A percentile compares a stretch with the other conserved stretches of the same genome.
These are phyloP conservation scores for Dryas drummondii DNA, from an alignment of 306 rosid genomes.

Conservation along the genomic window DNA sequence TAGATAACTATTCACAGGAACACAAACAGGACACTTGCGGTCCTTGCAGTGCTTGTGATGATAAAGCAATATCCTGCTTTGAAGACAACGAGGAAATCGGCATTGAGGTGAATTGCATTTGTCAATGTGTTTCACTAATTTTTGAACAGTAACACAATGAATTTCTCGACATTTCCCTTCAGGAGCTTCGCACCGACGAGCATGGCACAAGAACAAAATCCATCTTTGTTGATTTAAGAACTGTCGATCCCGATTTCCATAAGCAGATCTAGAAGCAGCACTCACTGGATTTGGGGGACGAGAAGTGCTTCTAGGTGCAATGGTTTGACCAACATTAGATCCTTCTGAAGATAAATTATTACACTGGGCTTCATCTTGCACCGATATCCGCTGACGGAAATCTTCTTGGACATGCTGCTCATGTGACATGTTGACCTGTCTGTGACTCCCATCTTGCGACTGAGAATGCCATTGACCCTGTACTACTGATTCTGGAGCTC, in stretches of 20 bases:
- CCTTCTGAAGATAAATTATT: slow-evolving; percentile 75
- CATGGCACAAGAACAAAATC: slow-evolving; percentile 91
- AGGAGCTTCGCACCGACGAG: slow-evolving; percentile 68
- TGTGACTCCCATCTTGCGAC: slow-evolving; percentile 38
- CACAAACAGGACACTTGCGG: slow-evolving; percentile 81
- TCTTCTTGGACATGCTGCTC: slow-evolving; percentile 52
- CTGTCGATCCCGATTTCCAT: slow-evolving; percentile 27
- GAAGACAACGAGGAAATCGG: slow-evolving; percentile 60
- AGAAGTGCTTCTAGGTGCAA: slow-evolving; percentile 41
- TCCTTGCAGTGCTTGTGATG: slow-evolving; percentile 71
- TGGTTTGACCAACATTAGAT: slow-evolving; percentile 59
- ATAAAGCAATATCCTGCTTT: slow-evolving; percentile 60
- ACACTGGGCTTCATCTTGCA: slow-evolving; percentile 77
- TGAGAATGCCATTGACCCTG: slow-evolving; percentile 53
- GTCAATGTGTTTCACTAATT: slow-evolving; percentile 69
- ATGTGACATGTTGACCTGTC: slow-evolving; percentile 29
- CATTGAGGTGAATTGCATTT: slow-evolving; percentile 51
- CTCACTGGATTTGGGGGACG: slow-evolving; percentile 38
- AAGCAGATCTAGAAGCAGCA: slow-evolving; percentile 26
- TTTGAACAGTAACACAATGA: slow-evolving; percentile 58
- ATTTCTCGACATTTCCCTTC: slow-evolving; percentile 79
- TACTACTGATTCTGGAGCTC: slow-evolving; percentile 55
- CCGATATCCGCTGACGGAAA: slow-evolving; percentile 53
- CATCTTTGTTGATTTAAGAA: slow-evolving; percentile 79
- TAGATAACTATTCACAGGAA: slow-evolving; percentile 57